Evolutionary conservation across 805 yeast genomes (phyloP), one percentile per base, ranked within the genome.

Genomic region (Myxozyma sirexii): DNA sequence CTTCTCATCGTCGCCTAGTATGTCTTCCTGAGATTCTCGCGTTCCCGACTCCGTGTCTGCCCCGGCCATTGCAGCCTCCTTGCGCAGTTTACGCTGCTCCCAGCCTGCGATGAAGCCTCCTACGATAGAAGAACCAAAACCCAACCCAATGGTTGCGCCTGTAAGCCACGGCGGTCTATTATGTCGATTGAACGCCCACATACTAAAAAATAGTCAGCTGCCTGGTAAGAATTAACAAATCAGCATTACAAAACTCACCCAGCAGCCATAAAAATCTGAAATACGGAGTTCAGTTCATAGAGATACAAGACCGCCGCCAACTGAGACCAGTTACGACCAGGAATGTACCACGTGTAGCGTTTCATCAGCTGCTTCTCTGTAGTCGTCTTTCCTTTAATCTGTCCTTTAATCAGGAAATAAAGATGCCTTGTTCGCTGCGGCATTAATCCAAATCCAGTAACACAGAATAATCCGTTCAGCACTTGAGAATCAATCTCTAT

Each of bases 141-240:
- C 64, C 24, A 60, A 19, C 2, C 66, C 67, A 4, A 64, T 64
- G 8, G 58, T 35, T n/a, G 44, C 13, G 3, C 67, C 67, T 13
- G 67, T 63, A n/a, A 64, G 35, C 64, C 66, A 64, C 8, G 67
- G 49, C 10, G 67, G 67, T 23, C 67, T 39, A 26, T 42, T 59
- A 31, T 62, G 63, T n/a, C 67, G 56, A 38, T 63, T 64, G 39
- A 41, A 64, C 21, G 55, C 61, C 67, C 67, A 64, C 67, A 64
- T 64, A 19, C 63, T 59, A 21, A 13, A 3, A 2, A 7, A 13
- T 19, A 5, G 38, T 47, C 12, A 26, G 38, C 24, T 17, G 13
- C n/a, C n/a, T n/a, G n/a, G n/a, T n/a, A n/a, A n/a, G n/a, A n/a
- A n/a, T n/a, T n/a, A n/a, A n/a, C n/a, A n/a, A n/a, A n/a, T n/a